A percentile compares a stretch with the other conserved stretches of the same genome.
Conservation (phyloP, 352 stramenopile species). For the Aphanomyces stellatus region DNA sequence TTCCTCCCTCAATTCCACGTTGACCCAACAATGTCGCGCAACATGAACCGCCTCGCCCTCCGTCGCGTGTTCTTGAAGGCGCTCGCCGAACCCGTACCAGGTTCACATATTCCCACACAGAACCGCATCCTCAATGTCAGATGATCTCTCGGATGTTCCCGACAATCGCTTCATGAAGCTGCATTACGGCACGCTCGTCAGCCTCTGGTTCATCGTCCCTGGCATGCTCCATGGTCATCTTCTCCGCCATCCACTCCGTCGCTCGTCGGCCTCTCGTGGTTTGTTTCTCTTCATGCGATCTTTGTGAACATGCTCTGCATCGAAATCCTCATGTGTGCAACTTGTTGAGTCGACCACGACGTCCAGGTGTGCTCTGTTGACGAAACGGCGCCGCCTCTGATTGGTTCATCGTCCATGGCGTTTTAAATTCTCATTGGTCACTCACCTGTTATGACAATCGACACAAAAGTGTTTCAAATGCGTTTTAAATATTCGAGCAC, state of each 20-base stretch:
- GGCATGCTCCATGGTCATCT: not conserved
- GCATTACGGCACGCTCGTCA: not conserved
- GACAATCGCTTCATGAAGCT: not conserved
- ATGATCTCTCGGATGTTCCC: not conserved
- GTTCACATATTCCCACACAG: too few relatives aligned
- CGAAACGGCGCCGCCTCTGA: not conserved
- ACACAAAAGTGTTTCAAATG: not conserved
- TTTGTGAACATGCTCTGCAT: not conserved
- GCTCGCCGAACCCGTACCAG: constrained; percentile 56
- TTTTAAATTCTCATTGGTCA: not conserved
- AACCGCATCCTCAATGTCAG: not conserved
- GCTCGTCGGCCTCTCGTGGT: not conserved
- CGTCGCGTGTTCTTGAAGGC: constrained; percentile 67
- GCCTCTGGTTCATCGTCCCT: not conserved
- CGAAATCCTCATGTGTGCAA: not conserved
- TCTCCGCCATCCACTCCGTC: not conserved
- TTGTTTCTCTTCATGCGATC: not conserved
- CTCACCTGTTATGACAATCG: not conserved
- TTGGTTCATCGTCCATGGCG: not conserved
- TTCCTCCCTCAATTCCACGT: constrained; percentile 58
- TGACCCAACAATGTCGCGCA: constrained; percentile 55
- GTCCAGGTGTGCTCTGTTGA: not conserved
- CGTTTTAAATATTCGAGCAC: not conserved
- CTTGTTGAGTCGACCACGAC: not conserved
- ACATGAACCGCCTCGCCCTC: constrained; percentile 65